These are phyloP conservation scores for Colletotrichum lupini DNA, from an alignment of 2,329 filamentous ascomycete genomes.

Conservation along the genomic window DNA sequence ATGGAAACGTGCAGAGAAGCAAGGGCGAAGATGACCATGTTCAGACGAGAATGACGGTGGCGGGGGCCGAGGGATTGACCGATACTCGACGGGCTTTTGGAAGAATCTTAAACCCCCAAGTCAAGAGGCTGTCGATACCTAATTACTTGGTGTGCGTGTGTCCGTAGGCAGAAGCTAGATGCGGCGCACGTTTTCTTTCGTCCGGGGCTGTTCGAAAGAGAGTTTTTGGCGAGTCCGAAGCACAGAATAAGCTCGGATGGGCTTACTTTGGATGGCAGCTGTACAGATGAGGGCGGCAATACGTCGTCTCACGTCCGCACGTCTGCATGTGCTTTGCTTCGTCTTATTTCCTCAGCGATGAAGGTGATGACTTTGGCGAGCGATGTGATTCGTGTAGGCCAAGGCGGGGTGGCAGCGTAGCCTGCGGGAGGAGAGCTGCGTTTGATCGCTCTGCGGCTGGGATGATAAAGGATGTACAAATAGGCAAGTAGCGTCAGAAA, in stretches of 20 bases:
- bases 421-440: background rate
- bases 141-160: background rate
- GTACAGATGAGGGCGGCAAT: conserved; percentile 1
- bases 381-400: conserved; percentile 3
- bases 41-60: conserved; percentile 24
- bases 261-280: conserved; percentile 17
- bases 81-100: conserved; percentile 26
- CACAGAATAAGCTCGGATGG: conserved; percentile 17
- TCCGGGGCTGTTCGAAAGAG: background rate
- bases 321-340: background rate
- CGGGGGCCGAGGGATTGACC: conserved; percentile 2
- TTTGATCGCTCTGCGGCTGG: conserved; percentile 10
- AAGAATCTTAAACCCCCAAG: conserved; percentile 15
- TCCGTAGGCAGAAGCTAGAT: conserved; percentile 4
- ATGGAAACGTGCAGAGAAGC: conserved; percentile 26
- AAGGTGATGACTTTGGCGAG: conserved; percentile 3
- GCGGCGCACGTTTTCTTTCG: conserved; percentile 18
- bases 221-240: background rate
- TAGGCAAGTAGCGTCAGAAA: background rate
- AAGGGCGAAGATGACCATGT: conserved; percentile 32
- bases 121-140: conserved; percentile 1
- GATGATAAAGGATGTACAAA: conserved; percentile 1
- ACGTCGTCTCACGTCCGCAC: background rate
- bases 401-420: conserved; percentile 21
- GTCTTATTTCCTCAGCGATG: background rate